Evolutionary conservation across 345 rosid genomes (phyloP).

Genomic region (Populus davidiana): DNA sequence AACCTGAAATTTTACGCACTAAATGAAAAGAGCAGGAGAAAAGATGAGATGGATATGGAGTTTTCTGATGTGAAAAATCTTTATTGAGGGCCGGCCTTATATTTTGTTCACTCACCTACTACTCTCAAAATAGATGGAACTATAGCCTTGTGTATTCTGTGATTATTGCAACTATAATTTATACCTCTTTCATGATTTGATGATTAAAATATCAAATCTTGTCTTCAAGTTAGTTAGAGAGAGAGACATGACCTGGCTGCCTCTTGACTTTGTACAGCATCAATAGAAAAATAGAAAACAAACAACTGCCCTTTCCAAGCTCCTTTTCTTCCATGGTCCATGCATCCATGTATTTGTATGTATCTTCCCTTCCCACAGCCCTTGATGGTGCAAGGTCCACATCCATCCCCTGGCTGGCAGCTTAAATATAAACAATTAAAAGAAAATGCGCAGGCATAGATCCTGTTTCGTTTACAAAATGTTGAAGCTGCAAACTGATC

Average conservation of each 20-base stretch:
- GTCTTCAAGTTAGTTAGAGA: slow-evolving; percentile 12
- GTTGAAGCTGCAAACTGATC: not conserved
- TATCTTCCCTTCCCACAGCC: not conserved
- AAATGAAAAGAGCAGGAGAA: not conserved
- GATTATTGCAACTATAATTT: not conserved
- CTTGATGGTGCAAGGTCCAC: not conserved
- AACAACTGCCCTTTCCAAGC: not conserved
- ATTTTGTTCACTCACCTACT: slow-evolving; percentile 21
- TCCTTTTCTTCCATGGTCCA: not conserved
- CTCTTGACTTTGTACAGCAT: slow-evolving; percentile 14
- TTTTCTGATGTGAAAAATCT: not conserved
- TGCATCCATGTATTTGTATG: not conserved
- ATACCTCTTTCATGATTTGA: not conserved
- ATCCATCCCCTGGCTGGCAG: slow-evolving; percentile 2
- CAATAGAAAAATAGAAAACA: not conserved
- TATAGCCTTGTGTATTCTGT: not conserved
- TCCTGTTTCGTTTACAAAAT: not conserved
- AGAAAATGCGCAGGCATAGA: not conserved
- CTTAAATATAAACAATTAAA: not conserved
- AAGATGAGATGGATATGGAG: not conserved
- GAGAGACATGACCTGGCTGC: slow-evolving; percentile 8
- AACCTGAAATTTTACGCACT: not conserved
- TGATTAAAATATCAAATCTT: not conserved
- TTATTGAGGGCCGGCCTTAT: not conserved
- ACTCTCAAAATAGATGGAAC: not conserved